These are phyloP conservation scores for Leccinum variicolor DNA, from an alignment of 768 basidiomycete genomes.

Conservation along the genomic window DNA sequence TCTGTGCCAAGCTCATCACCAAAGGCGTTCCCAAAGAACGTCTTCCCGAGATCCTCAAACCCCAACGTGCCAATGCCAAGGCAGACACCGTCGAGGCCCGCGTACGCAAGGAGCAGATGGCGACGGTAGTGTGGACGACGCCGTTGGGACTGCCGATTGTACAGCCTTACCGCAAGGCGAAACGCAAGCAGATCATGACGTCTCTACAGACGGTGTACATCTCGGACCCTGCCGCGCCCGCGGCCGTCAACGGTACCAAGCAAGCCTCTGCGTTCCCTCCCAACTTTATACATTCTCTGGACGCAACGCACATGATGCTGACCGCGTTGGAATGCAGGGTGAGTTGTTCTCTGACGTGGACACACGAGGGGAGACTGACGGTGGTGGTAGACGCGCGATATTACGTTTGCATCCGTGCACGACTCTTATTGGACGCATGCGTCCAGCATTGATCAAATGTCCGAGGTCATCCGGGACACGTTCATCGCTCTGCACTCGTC, in stretches of 20 bases:
- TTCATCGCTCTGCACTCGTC: slow-evolving; percentile 92
- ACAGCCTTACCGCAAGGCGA: slow-evolving; percentile 88
- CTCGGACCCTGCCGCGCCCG: slow-evolving; percentile 74
- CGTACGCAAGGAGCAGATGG: slow-evolving; percentile 88
- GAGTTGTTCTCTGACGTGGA: slow-evolving; percentile 23
- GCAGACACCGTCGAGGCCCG: slow-evolving; percentile 32
- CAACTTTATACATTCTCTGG: slow-evolving; percentile 96
- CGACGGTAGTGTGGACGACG: slow-evolving; percentile 94
- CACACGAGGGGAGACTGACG: slow-evolving; percentile 3
- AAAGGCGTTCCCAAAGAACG: slow-evolving; percentile 80
- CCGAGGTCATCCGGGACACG: slow-evolving; percentile 82
- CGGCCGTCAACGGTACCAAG: slow-evolving; percentile 79
- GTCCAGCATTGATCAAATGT: slow-evolving; percentile 82
- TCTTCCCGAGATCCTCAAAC: slow-evolving; percentile 41
- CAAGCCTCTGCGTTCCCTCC: slow-evolving; percentile 98
- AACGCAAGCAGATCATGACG: slow-evolving; percentile 81
- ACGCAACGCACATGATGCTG: slow-evolving; percentile 98
- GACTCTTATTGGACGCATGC: slow-evolving; percentile 99
- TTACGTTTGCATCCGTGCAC: slow-evolving; percentile 95
- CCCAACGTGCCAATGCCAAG: slow-evolving; percentile 9
- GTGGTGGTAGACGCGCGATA: slow-evolving; percentile 50
- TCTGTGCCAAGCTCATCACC: slow-evolving; percentile 78
- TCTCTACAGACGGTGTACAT: slow-evolving; percentile 85
- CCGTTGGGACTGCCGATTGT: slow-evolving; percentile 94
- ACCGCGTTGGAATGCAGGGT: slow-evolving; percentile 89